phyloP scores from a whole-genome alignment of 139 green algal species.

The Raphidocelis subcapitata region DNA sequence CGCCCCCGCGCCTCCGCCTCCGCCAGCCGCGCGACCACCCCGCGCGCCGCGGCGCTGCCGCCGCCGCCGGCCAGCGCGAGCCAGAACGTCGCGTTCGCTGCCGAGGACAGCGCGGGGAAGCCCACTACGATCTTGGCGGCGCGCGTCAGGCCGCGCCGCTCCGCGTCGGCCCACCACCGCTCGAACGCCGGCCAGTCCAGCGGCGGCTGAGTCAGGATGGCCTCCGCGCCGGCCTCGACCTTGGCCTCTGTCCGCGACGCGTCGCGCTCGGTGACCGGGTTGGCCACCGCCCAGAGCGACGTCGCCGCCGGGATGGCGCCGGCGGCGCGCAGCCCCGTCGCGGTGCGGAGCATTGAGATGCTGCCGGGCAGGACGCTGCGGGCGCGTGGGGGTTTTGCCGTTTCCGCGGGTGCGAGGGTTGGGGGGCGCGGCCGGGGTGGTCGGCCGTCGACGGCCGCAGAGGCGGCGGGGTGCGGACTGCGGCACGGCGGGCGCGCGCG shows the following conservation, averaged over 20 bases:
- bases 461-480: too few species aligned
- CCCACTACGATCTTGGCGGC: constrained; percentile 54
- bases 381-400: too few species aligned
- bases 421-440: too few species aligned
- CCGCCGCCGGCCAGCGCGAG: constrained; percentile 44
- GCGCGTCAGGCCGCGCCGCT: constrained; percentile 22
- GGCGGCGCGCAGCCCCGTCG: not conserved
- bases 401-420: too few species aligned
- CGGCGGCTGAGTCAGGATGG: constrained; percentile 76
- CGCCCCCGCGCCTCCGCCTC: constrained; percentile 17
- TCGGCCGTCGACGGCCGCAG: too few species aligned
- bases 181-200: constrained; percentile 54
- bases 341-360: constrained; percentile 10
- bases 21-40: constrained; percentile 22
- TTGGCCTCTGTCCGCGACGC: constrained; percentile 42
- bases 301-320: constrained; percentile 34
- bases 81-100: constrained; percentile 69
- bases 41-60: constrained; percentile 13
- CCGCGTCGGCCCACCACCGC: constrained; percentile 50
- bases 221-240: constrained; percentile 55
- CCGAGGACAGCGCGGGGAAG: constrained; percentile 54
- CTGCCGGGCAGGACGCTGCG: constrained; percentile 1
- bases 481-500: too few species aligned
- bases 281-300: constrained; percentile 73
- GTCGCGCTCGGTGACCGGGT: constrained; percentile 53